Conservation (phyloP, 768 basidiomycete species). For the Clathrus columnatus region DNA sequence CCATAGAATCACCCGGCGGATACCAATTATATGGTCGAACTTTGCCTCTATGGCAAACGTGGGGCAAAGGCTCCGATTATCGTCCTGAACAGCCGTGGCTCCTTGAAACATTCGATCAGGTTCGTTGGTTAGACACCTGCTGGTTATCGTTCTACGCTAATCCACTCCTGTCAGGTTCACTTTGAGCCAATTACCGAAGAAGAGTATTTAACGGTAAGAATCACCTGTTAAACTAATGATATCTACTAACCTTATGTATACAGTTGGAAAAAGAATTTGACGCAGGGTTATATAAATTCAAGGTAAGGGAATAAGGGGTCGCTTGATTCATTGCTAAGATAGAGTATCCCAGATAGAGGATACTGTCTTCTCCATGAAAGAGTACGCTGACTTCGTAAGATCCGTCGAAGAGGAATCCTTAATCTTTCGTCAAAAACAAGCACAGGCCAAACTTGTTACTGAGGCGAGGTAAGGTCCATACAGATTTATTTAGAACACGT, state of each 20-base stretch:
- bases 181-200: slow-evolving; percentile 41
- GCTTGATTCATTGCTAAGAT: neutral
- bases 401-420: slow-evolving; percentile 34
- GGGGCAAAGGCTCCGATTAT: slow-evolving; percentile 45
- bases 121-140: slow-evolving; percentile 13
- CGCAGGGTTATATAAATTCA: slow-evolving; percentile 42
- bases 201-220: slow-evolving; percentile 38
- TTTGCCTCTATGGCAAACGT: slow-evolving; percentile 56
- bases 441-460: slow-evolving; percentile 27
- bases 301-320: slow-evolving; percentile 26
- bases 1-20: slow-evolving; percentile 55
- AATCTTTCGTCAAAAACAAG: slow-evolving; percentile 34
- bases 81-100: slow-evolving; percentile 46
- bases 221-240: neutral
- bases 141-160: neutral
- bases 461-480: slow-evolving; percentile 29
- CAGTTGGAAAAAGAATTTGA: slow-evolving; percentile 46
- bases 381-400: slow-evolving; percentile 35
- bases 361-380: slow-evolving; percentile 42
- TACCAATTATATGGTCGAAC: slow-evolving; percentile 59
- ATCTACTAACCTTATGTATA: neutral
- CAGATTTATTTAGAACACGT: neutral
- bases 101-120: slow-evolving; percentile 55
- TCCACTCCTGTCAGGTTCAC: slow-evolving; percentile 29
- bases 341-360: slow-evolving; percentile 35